Base-by-base conservation (phyloP, 1,284 basidiomycete genomes). In the Schizophyllum commune region DNA sequence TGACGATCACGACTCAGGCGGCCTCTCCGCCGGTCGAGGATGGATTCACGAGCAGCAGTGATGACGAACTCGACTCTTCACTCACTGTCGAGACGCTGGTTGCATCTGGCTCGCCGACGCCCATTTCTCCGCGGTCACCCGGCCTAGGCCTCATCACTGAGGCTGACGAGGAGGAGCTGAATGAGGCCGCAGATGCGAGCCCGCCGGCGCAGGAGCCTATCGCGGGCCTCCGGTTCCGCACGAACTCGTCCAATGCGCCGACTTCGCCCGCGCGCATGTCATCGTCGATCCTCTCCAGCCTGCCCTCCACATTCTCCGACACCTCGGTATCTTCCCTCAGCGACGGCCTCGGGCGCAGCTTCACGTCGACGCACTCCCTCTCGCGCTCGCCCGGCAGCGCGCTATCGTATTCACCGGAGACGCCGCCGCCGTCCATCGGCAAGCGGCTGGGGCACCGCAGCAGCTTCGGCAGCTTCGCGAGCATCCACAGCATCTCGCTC, bases 101-200 rank as follows among this genome's bases (percentile, higher is more conserved):
- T 2, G 20, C 53, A 13, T 32, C 34, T 17, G 34, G 33, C n/a
- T 47, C 22, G 32, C 77, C 73, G 7, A 75, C 79, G 0, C 77
- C 77, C 1, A 68, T 73, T 27, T 77, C 74, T 34, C 71, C 79
- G 52, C 71, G 73, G 1, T 67, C 69, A 2, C 68, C 70, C 62
- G 78, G 74, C 0, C 69, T 84, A 19, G 80, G 80, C 57, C 80
- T 83, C 65, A 84, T 84, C 34, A 76, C 79, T 2, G 83, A 84
- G 67, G 81, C 77, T 22, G 77, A 77, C 32, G 77, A 82, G 62
- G 73, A 78, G 17, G 80, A 82, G 57, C 79, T 79, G 39, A 77
- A 74, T 3, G 58, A 56, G 4, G 55, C 52, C 6, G 22, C 33
- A 3, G 39, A 20, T 2, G 9, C 47, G n/a, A 72, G 34, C 9